Evolutionary conservation across 257 asterid species (phyloP), one percentile per base, ranked within the genome.

Genomic region (Plantago ovata): DNA sequence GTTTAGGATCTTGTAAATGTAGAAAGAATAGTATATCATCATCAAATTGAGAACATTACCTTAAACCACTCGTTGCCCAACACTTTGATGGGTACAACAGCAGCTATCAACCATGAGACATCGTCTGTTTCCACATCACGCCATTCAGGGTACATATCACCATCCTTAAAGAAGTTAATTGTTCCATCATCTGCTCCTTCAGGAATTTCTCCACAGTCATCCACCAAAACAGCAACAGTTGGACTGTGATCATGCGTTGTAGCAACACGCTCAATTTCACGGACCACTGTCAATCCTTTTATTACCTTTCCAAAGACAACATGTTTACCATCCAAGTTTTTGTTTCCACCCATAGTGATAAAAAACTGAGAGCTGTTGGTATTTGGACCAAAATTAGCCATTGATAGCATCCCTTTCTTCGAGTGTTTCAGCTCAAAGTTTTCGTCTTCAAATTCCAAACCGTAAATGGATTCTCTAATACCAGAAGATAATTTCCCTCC

Each of bases 401-500:
- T 86, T 55, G 97, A 82, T 15, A 89, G 55, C 77, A 86, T 82
- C 53, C 97, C 97, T 67, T 86, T 86, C 62, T 86, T 79, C 45
- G 65, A 78, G 72, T 89, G 95, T 59, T 84, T 89, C 60, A 89
- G 68, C 59, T 84, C 88, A 46, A 89, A 84, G 56, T 84, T 89
- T 62, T 89, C 97, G 68, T 89, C 97, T n/a, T 86, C 97, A 56
- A 89, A 89, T 45, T 74, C 80, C 41, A 62, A 62, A 28, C 97
- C 97, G 13, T 89, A 89, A 51, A 89, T 89, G 39, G 95, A 89
- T 65, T 86, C 97, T 50, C 96, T 95, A 80, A 84, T 83, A 22
- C 89, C 95, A 60, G 92, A 84, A 68, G 95, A 76, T 16, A 87
- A 81, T 64, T 87, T 96, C 53, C 98, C 98, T 61, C 96, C 96